Base-by-base conservation (phyloP, 371 early-diverging fungal species). In the Mucor racemosus region DNA sequence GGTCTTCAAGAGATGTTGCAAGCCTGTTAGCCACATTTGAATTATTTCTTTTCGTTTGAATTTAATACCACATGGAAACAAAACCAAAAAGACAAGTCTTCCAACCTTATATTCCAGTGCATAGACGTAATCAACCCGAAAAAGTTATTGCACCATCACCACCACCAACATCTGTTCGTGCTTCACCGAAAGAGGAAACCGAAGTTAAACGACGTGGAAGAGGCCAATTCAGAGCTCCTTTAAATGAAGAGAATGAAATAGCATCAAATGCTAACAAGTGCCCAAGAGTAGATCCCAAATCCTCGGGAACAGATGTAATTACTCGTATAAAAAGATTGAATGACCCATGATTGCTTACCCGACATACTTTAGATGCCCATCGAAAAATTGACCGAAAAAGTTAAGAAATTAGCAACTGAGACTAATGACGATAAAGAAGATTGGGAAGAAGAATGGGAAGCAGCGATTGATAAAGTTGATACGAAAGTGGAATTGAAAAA, bases 191-290 rank as follows among this genome's bases (percentile, higher is more conserved):
- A 11, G 50, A 61, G 11, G 42, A 58, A 11, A 5, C 44, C 34
- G 40, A 56, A 35, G 36, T 60, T 10, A 67, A 63, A 42, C 46
- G 68, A 64, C 35, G 72, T 55, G 65, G 69, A 19, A 58, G 77
- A 53, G 77, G 77, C 19, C 75, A 67, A 64, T 77, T 77, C 39
- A 56, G 68, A 65, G 77, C 77, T 13, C 77, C 77, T 54, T 31
- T 55, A 4, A 65, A 21, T 31, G 62, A 62, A 9, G 53, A 62
- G 36, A 19, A 53, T 53, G 53, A 26, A 53, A 8, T 4, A 6
- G 14, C 21, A 5, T 53, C 53, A 31, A 26, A 53, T 13, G 21
- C 7, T 14, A 10, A 4, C 31, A 53, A 31, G 1, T 7, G 2
- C 31, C 26, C 26, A 21, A 53, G n/a, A 44, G 17, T 7, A 31